Conservation (phyloP, 345 rosid genomes). For the Toxicodendron radicans region DNA sequence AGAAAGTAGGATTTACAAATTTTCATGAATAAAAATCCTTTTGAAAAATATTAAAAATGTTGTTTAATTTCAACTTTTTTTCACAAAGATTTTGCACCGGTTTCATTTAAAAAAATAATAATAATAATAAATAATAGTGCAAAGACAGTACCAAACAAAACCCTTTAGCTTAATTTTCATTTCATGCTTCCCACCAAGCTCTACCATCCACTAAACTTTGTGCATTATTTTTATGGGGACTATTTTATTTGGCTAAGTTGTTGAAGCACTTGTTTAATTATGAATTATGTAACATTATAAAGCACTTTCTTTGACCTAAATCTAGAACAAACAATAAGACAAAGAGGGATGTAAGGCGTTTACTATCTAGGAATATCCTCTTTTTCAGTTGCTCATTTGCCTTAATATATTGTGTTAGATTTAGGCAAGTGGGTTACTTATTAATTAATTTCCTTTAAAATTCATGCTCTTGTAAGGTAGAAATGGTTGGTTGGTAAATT, state of each 20-base stretch:
- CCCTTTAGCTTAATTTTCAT: neutral
- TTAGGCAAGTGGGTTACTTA: neutral
- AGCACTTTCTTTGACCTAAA: neutral
- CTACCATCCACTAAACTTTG: conserved; percentile 3
- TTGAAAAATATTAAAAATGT: no score
- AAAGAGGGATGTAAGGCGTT: neutral
- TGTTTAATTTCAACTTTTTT: no score
- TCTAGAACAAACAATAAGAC: conserved; percentile 6
- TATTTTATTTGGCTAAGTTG: neutral
- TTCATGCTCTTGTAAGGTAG: neutral
- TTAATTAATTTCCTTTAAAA: neutral
- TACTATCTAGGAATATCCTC: conserved; percentile 6
- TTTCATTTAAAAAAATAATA: no score
- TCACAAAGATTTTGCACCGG: no score
- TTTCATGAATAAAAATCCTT: no score
- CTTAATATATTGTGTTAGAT: neutral
- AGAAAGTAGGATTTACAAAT: no score
- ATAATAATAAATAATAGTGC: no score
- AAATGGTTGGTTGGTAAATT: neutral
- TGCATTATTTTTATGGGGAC: neutral
- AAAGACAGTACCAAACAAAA: no score
- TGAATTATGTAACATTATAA: neutral
- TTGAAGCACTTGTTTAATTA: neutral
- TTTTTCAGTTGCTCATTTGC: neutral
- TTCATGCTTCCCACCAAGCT: conserved; percentile 6